Percentiles rank a stretch among this genome's conserved stretches.
phyloP scores from a whole-genome alignment of 202 grass and related monocot species.

The Hordeum pubiflorum region DNA sequence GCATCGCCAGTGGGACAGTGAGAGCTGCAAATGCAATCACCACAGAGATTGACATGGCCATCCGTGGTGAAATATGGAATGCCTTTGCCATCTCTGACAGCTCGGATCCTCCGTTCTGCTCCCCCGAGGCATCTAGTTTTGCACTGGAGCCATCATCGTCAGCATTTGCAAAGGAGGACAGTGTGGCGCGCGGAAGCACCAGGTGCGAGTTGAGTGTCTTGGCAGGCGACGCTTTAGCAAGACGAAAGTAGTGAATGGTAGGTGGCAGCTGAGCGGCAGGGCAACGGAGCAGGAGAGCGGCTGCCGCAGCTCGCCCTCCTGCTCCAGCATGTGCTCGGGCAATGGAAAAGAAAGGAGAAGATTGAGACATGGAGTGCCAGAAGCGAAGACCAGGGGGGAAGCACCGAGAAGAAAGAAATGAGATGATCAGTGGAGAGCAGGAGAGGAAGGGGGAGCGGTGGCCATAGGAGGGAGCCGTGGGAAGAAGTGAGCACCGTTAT shows the following conservation, averaged over 20 bases:
- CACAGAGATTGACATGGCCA: conserved; percentile 54
- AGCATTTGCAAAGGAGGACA: conserved; percentile 61
- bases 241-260: conserved; percentile 5
- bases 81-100: conserved; percentile 69
- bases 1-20: conserved; percentile 57
- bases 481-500: conserved; percentile 31
- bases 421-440: conserved; percentile 25
- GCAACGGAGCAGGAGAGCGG: conserved; percentile 41
- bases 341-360: conserved; percentile 55
- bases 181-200: conserved; percentile 26
- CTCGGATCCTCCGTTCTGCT: conserved; percentile 29
- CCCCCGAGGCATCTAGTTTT: not conserved
- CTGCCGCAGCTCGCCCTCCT: conserved; percentile 37
- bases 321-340: conserved; percentile 37
- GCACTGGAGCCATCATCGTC: conserved; percentile 38
- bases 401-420: conserved; percentile 16
- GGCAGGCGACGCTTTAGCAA: conserved; percentile 8
- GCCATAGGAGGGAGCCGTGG: conserved; percentile 24
- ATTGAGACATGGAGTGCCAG: conserved; percentile 49
- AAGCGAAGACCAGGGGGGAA: not conserved
- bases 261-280: conserved; percentile 28
- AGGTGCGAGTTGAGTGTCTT: conserved; percentile 18
- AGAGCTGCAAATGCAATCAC: conserved; percentile 73
- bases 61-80: conserved; percentile 68
- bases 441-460: conserved; percentile 23